A percentile compares a stretch with the other conserved stretches of the same genome.
Evolutionary conservation across 169 alveolate species (phyloP).

Genomic region (Perkinsus olseni): DNA sequence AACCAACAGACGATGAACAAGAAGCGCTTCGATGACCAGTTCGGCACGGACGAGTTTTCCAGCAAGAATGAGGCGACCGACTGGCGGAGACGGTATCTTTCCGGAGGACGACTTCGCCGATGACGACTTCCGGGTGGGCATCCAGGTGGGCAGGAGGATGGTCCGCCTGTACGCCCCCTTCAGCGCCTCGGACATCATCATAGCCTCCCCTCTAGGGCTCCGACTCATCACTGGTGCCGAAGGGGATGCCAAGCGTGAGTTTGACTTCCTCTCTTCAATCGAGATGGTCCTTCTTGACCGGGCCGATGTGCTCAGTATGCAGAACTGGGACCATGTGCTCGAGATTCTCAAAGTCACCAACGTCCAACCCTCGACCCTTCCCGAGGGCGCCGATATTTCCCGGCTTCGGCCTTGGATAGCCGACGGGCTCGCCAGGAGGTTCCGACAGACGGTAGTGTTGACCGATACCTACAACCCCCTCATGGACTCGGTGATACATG

Average conservation of each 20-base stretch:
- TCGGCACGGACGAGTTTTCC: conserved; percentile 24
- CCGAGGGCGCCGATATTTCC: not conserved
- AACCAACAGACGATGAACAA: conserved; percentile 30
- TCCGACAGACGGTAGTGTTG: not conserved
- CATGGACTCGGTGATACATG: not conserved
- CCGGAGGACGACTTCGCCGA: conserved; percentile 43
- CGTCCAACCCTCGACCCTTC: not conserved
- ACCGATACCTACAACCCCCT: not conserved
- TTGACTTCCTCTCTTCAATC: conserved; percentile 68
- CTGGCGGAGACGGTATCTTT: conserved; percentile 40
- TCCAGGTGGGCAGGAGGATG: conserved; percentile 53
- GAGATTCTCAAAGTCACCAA: conserved; percentile 43
- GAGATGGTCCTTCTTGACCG: conserved; percentile 66
- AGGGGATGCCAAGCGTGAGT: conserved; percentile 26
- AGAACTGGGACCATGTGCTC: conserved; percentile 62
- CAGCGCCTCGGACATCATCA: conserved; percentile 61
- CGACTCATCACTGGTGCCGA: conserved; percentile 43
- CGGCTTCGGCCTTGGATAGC: not conserved
- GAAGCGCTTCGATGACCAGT: conserved; percentile 18
- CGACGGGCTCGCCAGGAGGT: not conserved
- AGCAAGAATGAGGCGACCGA: conserved; percentile 37
- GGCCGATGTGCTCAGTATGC: conserved; percentile 66
- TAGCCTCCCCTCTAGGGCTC: conserved; percentile 78
- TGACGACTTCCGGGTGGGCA: conserved; percentile 72
- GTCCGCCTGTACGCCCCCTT: conserved; percentile 62